These are phyloP conservation scores for Hypomyces rosellus DNA, from an alignment of 2,329 filamentous ascomycete genomes.

Conservation along the genomic window DNA sequence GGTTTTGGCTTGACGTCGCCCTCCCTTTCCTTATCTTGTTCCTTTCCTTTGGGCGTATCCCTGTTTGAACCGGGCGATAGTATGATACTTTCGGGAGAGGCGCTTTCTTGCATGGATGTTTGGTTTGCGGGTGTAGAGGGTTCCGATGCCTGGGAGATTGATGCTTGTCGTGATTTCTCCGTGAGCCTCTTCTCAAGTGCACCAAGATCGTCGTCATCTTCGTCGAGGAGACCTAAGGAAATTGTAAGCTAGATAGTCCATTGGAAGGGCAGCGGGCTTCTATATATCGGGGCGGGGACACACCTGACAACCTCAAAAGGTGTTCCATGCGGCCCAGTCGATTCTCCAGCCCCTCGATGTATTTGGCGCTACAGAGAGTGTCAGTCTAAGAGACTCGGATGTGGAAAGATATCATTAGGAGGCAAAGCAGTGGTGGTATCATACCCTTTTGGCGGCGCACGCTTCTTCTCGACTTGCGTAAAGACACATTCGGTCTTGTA, in stretches of 20 bases:
- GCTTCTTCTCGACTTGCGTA: slow-evolving; percentile 98
- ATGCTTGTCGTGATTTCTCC: slow-evolving; percentile 50
- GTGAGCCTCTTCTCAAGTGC: slow-evolving; percentile 73
- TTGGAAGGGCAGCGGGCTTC: background rate
- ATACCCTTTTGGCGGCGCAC: slow-evolving; percentile 92
- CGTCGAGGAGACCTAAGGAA: slow-evolving; percentile 62
- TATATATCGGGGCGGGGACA: background rate
- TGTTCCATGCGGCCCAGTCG: slow-evolving; percentile 94
- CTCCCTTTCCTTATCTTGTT: slow-evolving; percentile 24
- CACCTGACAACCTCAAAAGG: slow-evolving; percentile 73
- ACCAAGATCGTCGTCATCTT: slow-evolving; percentile 80
- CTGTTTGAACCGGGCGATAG: slow-evolving; percentile 44
- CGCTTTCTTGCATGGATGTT: slow-evolving; percentile 35
- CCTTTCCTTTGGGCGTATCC: background rate
- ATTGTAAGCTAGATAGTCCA: slow-evolving; percentile 8
- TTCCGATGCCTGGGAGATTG: slow-evolving; percentile 40
- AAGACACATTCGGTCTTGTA: slow-evolving; percentile 98
- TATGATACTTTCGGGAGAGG: slow-evolving; percentile 46
- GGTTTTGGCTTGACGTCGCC: slow-evolving; percentile 1
- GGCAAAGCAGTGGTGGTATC: slow-evolving; percentile 18
- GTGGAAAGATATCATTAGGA: background rate
- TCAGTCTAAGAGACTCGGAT: background rate
- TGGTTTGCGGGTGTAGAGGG: slow-evolving; percentile 47
- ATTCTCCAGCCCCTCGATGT: slow-evolving; percentile 95
- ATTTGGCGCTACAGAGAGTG: slow-evolving; percentile 67